These are phyloP conservation scores for Myxozyma vanderwaltii DNA, from an alignment of 805 yeast species.

Conservation along the genomic window DNA sequence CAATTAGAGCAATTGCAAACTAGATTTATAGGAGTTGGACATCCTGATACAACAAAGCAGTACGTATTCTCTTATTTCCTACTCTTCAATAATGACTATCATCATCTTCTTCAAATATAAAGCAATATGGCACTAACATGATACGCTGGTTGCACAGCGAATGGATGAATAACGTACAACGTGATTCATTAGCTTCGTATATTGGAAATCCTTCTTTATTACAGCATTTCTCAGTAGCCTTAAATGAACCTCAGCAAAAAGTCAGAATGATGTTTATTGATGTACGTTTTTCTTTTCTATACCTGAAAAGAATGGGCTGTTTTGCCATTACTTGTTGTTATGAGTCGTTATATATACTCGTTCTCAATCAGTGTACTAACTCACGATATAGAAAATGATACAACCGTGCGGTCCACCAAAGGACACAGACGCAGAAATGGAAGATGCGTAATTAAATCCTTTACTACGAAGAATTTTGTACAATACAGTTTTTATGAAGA, in stretches of 20 bases:
- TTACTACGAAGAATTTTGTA: background rate
- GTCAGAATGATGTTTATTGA: slow-evolving; percentile 38
- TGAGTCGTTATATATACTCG: too few relatives aligned
- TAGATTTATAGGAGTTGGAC: slow-evolving; percentile 68
- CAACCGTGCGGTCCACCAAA: slow-evolving; percentile 39
- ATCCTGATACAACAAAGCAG: slow-evolving; percentile 65
- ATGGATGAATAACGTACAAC: slow-evolving; percentile 65
- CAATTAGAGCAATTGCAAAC: slow-evolving; percentile 36
- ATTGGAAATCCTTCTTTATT: slow-evolving; percentile 60
- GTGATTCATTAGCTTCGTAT: slow-evolving; percentile 66
- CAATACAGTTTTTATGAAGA: background rate
- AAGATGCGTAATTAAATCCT: background rate
- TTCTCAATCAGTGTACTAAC: too few relatives aligned
- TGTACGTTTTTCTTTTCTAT: slow-evolving; percentile 30
- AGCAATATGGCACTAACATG: too few relatives aligned
- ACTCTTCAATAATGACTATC: too few relatives aligned
- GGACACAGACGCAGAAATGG: slow-evolving; percentile 6
- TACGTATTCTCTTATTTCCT: slow-evolving; percentile 31
- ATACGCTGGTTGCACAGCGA: too few relatives aligned
- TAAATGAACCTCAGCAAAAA: slow-evolving; percentile 48
- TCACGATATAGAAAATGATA: slow-evolving; percentile 36
- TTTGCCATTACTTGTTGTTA: too few relatives aligned
- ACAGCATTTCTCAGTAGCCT: slow-evolving; percentile 56
- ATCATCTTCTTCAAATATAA: too few relatives aligned
- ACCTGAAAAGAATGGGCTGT: too few relatives aligned